A percentile compares a stretch with the other conserved stretches of the same genome.
These are phyloP conservation scores for Teunomyces kruisii DNA, from an alignment of 805 yeast species.

Conservation along the genomic window DNA sequence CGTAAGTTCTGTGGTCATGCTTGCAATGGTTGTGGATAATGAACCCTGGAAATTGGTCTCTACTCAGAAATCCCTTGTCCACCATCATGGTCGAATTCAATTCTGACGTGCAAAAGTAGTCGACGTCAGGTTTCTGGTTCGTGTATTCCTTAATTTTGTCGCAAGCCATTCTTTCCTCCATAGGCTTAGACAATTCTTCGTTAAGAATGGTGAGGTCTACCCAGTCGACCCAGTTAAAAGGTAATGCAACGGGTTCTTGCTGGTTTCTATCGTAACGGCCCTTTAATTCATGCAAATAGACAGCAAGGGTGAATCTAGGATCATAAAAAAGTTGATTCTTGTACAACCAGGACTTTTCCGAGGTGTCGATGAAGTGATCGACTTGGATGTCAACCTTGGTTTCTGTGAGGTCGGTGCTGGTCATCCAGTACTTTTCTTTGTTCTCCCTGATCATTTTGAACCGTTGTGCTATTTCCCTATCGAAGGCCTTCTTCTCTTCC, in stretches of 20 bases:
- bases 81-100: conserved; percentile 15
- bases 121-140: conserved; percentile 11
- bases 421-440: conserved; percentile 23
- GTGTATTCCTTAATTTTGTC: conserved; percentile 15
- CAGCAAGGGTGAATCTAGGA: conserved; percentile 25
- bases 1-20: conserved; percentile 25
- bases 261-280: background rate
- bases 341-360: conserved; percentile 19
- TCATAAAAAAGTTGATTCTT: conserved; percentile 18
- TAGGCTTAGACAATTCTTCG: conserved; percentile 12
- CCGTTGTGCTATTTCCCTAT: conserved; percentile 10
- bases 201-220: conserved; percentile 45
- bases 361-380: conserved; percentile 12
- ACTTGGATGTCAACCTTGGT: conserved; percentile 15
- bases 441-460: conserved; percentile 17
- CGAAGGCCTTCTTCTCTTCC: background rate
- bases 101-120: conserved; percentile 18
- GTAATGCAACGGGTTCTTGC: conserved; percentile 16
- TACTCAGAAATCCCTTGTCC: conserved; percentile 22
- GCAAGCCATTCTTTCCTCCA: conserved; percentile 14
- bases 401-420: conserved; percentile 19
- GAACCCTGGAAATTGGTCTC: conserved; percentile 28
- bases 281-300: conserved; percentile 18
- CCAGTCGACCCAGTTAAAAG: conserved; percentile 61
- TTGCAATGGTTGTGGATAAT: conserved; percentile 23